Percentiles rank a stretch among this genome's conserved stretches.
Evolutionary conservation across 164 flowering plant genomes (phyloP).

Genomic region (Malania oleifera): DNA sequence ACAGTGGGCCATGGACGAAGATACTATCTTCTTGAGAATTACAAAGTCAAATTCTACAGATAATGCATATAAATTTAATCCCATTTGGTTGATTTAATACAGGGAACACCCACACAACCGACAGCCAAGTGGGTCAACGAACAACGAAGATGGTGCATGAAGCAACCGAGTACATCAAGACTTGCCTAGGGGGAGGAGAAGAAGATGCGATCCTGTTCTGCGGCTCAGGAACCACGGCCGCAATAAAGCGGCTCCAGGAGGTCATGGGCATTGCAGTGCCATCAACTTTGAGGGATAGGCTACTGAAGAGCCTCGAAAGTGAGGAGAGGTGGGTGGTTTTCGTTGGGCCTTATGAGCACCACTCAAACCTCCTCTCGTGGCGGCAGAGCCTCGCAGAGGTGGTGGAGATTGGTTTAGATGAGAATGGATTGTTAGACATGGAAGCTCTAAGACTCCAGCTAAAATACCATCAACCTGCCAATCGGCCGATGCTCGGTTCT

Average conservation of each 20-base stretch:
- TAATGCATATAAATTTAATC: not conserved
- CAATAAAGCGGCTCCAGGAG: slow-evolving; percentile 63
- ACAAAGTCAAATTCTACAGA: too few species aligned
- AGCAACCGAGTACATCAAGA: slow-evolving; percentile 47
- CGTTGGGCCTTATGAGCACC: slow-evolving; percentile 65
- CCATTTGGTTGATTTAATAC: not conserved
- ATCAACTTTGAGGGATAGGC: slow-evolving; percentile 32
- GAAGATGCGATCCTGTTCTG: slow-evolving; percentile 51
- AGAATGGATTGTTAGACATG: slow-evolving; percentile 49
- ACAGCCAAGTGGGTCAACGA: slow-evolving; percentile 49
- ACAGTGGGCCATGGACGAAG: too few species aligned
- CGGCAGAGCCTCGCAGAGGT: slow-evolving; percentile 58
- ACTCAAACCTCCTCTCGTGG: slow-evolving; percentile 69
- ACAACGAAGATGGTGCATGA: slow-evolving; percentile 45
- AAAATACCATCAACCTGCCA: slow-evolving; percentile 19
- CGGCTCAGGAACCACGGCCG: slow-evolving; percentile 57
- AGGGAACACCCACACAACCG: slow-evolving; percentile 65
- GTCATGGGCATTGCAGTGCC: slow-evolving; percentile 54
- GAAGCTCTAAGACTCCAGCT: slow-evolving; percentile 35
- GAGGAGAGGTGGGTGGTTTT: slow-evolving; percentile 69
- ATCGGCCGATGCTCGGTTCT: slow-evolving; percentile 67
- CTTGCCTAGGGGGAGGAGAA: slow-evolving; percentile 40
- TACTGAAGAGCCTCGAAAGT: slow-evolving; percentile 19
- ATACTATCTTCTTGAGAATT: too few species aligned
- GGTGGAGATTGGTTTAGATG: slow-evolving; percentile 47